These are phyloP conservation scores for Staphylotrichum tortipilum DNA, from an alignment of 495 filamentous ascomycete genomes.

Conservation along the genomic window DNA sequence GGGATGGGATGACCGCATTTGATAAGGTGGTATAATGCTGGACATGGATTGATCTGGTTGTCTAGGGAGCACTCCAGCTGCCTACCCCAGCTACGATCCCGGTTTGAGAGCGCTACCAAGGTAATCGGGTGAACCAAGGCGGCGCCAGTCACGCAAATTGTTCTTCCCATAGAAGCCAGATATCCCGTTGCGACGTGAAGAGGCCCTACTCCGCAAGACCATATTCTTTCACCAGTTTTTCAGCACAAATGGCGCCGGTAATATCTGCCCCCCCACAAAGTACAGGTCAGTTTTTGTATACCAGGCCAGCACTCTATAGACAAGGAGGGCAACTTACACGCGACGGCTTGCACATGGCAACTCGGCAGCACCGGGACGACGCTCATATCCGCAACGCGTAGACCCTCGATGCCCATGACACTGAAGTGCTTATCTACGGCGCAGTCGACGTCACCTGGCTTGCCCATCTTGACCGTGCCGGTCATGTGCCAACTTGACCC, in stretches of 20 bases:
- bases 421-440: constrained; percentile 50
- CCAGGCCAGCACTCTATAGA: not conserved
- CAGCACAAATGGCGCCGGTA: constrained; percentile 32
- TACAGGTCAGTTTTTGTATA: not conserved
- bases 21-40: too few relatives aligned
- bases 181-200: too few relatives aligned
- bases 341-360: constrained; percentile 27
- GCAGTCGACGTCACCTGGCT: constrained; percentile 33
- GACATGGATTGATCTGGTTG: too few relatives aligned
- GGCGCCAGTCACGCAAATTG: too few relatives aligned
- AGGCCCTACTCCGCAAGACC: not conserved
- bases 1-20: too few relatives aligned
- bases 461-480: constrained; percentile 57
- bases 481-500: constrained; percentile 47
- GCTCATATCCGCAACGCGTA: too few relatives aligned
- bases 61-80: too few relatives aligned
- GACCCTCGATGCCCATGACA: too few relatives aligned
- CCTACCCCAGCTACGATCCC: too few relatives aligned
- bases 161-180: too few relatives aligned
- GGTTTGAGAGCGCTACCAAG: too few relatives aligned
- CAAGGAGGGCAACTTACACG: constrained; percentile 17
- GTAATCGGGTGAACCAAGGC: too few relatives aligned
- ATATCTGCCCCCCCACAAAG: constrained; percentile 14
- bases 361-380: constrained; percentile 46
- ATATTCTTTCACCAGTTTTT: constrained; percentile 29